These are phyloP conservation scores for Phytophthora fragariae DNA, from an alignment of 352 stramenopile species.

Conservation along the genomic window DNA sequence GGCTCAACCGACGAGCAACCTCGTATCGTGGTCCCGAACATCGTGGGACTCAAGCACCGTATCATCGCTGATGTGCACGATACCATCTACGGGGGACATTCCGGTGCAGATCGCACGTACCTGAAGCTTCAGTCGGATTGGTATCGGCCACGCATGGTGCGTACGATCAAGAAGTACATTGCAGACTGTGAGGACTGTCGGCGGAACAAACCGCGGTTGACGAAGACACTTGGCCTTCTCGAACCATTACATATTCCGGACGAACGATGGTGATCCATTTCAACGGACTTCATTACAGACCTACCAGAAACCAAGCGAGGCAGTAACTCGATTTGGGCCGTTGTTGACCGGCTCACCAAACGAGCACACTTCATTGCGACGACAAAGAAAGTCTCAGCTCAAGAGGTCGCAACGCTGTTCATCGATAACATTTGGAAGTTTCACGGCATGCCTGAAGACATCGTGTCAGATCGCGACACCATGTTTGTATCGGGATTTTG, in stretches of 20 bases:
- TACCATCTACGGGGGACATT: too few species aligned
- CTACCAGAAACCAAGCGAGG: slow-evolving; percentile 11
- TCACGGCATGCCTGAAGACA: slow-evolving; percentile 3
- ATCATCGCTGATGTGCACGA: slow-evolving; percentile 13
- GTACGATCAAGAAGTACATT: slow-evolving; percentile 6
- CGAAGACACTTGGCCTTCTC: slow-evolving; percentile 15
- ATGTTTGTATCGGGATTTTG: slow-evolving; percentile 13
- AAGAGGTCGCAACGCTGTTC: slow-evolving; percentile 7
- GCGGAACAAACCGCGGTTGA: slow-evolving; percentile 12
- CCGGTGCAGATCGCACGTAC: too few species aligned
- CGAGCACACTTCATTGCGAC: slow-evolving; percentile 8
- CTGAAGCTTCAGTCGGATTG: too few species aligned
- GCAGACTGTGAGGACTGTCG: slow-evolving; percentile 14
- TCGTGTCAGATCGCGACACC: slow-evolving; percentile 1
- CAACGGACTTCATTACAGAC: slow-evolving; percentile 22
- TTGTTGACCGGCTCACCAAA: slow-evolving; percentile 8
- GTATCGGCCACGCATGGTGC: too few species aligned
- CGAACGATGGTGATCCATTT: slow-evolving; percentile 20
- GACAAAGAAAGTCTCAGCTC: slow-evolving; percentile 8
- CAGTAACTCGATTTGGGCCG: slow-evolving; percentile 3
- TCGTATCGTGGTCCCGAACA: too few species aligned
- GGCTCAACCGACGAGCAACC: background rate
- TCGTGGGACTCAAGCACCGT: background rate
- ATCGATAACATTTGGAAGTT: slow-evolving; percentile 12
- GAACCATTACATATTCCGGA: slow-evolving; percentile 16